Conservation (phyloP, 768 basidiomycete species). For the Tylopilus intermedius region DNA sequence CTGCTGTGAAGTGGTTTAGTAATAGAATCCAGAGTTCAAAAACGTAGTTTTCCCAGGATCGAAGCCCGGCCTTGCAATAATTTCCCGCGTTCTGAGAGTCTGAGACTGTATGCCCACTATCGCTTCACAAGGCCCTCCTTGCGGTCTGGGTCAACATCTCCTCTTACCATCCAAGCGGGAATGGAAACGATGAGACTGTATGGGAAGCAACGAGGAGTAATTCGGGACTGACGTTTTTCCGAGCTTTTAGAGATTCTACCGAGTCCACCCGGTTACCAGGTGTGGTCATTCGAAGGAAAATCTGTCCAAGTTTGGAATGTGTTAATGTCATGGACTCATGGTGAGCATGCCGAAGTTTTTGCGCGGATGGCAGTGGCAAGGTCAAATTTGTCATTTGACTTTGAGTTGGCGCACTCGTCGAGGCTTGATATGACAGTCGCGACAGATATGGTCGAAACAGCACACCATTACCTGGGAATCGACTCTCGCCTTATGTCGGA, state of each 20-base stretch:
- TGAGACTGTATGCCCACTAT: no score
- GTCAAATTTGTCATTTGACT: neutral
- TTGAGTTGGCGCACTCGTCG: neutral
- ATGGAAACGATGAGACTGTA: constrained; percentile 4
- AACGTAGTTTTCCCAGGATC: neutral
- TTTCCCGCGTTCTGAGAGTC: no score
- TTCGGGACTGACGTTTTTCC: neutral
- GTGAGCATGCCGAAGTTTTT: neutral
- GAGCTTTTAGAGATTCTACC: neutral
- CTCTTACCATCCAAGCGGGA: neutral
- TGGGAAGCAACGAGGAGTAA: constrained; percentile 1
- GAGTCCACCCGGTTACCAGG: neutral
- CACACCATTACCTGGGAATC: neutral
- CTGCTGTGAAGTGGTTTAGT: no score
- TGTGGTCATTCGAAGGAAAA: neutral
- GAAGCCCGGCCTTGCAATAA: neutral
- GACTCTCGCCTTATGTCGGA: neutral
- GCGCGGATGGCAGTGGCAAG: neutral
- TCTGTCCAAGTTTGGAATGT: neutral
- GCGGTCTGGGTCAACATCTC: neutral
- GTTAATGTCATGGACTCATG: neutral
- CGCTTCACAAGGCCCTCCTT: no score
- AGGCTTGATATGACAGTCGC: neutral
- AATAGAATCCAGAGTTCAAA: no score
- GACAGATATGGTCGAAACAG: neutral